Evolutionary conservation across 2,329 filamentous ascomycete genomes (phyloP).

Genomic region (Pseudocercospora ulei): DNA sequence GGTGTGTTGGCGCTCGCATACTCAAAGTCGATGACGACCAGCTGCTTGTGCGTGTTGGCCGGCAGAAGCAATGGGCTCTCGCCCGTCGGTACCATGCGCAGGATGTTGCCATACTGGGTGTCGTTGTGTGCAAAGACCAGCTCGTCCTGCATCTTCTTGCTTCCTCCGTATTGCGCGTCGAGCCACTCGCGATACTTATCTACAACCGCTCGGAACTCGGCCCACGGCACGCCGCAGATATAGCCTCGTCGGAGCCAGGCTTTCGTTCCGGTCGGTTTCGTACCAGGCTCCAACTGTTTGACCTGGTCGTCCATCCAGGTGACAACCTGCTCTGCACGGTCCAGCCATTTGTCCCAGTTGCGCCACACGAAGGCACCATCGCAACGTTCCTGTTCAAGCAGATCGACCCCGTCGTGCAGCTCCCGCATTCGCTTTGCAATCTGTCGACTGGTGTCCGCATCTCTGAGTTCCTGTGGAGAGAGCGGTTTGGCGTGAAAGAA

Average conservation of each 20-base stretch:
- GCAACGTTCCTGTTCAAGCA: slow-evolving; percentile 66
- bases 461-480: slow-evolving; percentile 63
- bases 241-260: slow-evolving; percentile 63
- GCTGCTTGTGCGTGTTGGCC: slow-evolving; percentile 87
- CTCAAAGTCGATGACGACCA: slow-evolving; percentile 96
- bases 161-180: slow-evolving; percentile 59
- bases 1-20: slow-evolving; percentile 83
- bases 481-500: slow-evolving; percentile 79
- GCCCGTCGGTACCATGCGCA: slow-evolving; percentile 59
- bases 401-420: slow-evolving; percentile 82
- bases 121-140: slow-evolving; percentile 97
- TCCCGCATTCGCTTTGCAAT: slow-evolving; percentile 98
- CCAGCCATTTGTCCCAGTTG: slow-evolving; percentile 91
- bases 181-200: slow-evolving; percentile 69
- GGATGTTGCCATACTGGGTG: slow-evolving; percentile 96
- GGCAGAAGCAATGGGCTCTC: slow-evolving; percentile 81
- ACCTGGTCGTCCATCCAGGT: slow-evolving; percentile 55
- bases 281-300: slow-evolving; percentile 36
- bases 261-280: slow-evolving; percentile 38
- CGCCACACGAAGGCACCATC: slow-evolving; percentile 74
- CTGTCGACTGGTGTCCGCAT: slow-evolving; percentile 73
- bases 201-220: slow-evolving; percentile 61
- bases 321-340: slow-evolving; percentile 53
- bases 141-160: slow-evolving; percentile 56
- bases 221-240: slow-evolving; percentile 78